A percentile compares a stretch with the other conserved stretches of the same genome.
phyloP scores from a whole-genome alignment of 192 early-diverging fungal species.

The Entomortierella lignicola region DNA sequence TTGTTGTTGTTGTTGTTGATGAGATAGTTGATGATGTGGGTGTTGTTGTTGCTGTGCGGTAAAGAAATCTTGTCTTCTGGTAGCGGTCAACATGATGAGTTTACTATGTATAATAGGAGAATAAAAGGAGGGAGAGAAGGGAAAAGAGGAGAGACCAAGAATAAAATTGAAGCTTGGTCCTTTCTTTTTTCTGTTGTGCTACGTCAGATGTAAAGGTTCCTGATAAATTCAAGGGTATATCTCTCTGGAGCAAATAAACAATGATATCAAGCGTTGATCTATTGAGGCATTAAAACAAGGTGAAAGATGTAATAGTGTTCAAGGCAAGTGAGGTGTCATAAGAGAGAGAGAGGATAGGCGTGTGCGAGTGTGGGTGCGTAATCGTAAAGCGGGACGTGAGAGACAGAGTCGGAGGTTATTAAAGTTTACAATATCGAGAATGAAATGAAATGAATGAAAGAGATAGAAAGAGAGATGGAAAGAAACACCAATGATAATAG shows the following conservation, averaged over 20 bases:
- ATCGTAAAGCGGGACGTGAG: neutral
- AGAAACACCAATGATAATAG: no score
- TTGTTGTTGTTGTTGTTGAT: slow-evolving; percentile 10
- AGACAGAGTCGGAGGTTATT: neutral
- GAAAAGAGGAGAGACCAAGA: neutral
- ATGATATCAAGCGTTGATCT: no score
- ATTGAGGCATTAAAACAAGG: no score
- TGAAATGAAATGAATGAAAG: neutral
- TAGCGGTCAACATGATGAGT: slow-evolving; percentile 52
- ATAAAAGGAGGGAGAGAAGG: neutral
- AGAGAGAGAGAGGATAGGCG: slow-evolving; percentile 1
- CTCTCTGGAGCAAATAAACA: no score
- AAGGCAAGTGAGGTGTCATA: neutral
- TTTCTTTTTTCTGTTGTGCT: neutral
- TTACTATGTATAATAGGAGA: neutral
- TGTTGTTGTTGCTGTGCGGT: slow-evolving; percentile 28
- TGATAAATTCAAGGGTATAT: no score
- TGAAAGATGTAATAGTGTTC: no score
- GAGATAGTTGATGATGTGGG: slow-evolving; percentile 13
- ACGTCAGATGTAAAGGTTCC: neutral
- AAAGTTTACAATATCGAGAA: neutral
- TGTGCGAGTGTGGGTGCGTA: neutral
- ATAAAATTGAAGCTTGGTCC: neutral
- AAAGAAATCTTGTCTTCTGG: slow-evolving; percentile 43
- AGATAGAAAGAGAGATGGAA: neutral